These are phyloP conservation scores for Sporothrix schenckii DNA, from an alignment of 2,329 filamentous ascomycete genomes.

Conservation along the genomic window DNA sequence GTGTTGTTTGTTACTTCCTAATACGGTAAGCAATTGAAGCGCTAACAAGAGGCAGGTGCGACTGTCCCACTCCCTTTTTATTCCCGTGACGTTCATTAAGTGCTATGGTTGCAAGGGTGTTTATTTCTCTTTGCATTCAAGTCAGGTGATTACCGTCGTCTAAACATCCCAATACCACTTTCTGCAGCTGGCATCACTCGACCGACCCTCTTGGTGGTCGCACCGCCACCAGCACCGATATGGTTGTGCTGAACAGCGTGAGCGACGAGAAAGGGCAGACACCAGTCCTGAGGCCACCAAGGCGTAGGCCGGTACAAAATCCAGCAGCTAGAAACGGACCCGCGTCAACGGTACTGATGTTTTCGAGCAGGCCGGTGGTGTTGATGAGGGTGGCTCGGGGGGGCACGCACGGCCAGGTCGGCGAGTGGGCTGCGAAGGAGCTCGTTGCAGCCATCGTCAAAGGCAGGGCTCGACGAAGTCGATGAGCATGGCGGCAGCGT, in stretches of 20 bases:
- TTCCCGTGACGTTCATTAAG: too few relatives aligned
- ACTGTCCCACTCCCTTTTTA: not conserved
- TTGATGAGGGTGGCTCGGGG: not conserved
- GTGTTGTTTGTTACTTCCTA: conserved; percentile 10
- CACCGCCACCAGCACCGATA: not conserved
- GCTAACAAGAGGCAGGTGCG: conserved; percentile 11
- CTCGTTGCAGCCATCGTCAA: not conserved
- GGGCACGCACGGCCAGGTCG: not conserved
- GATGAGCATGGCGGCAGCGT: not conserved
- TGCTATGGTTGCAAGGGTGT: too few relatives aligned
- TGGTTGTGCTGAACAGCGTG: not conserved
- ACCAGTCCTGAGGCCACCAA: not conserved
- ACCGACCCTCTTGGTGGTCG: not conserved
- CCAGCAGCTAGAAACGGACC: not conserved
- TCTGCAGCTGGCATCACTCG: not conserved
- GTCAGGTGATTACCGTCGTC: too few relatives aligned
- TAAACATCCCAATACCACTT: too few relatives aligned
- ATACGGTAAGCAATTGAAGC: conserved; percentile 12
- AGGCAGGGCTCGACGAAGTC: not conserved
- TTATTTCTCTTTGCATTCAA: too few relatives aligned
- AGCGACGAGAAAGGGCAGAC: not conserved
- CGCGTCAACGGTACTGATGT: not conserved
- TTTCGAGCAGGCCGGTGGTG: not conserved
- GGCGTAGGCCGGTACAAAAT: not conserved
- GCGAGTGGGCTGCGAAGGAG: not conserved